Conservation (phyloP, 371 early-diverging fungal species). For the Massospora cicadina region DNA sequence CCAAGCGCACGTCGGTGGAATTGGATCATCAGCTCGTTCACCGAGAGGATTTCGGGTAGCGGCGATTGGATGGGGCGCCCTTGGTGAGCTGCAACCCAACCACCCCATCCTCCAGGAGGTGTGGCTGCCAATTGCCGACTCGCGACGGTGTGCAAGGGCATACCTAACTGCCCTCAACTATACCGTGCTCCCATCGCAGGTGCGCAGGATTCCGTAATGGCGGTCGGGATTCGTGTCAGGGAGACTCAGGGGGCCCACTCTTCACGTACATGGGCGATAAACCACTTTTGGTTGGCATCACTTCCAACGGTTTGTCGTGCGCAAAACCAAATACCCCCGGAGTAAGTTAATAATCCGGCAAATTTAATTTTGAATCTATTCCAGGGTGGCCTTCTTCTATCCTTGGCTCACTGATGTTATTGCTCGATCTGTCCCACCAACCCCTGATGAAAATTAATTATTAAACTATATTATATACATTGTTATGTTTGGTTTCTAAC, state of each 20-base stretch:
- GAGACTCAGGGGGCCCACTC: slow-evolving; percentile 27
- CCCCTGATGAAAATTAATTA: background rate
- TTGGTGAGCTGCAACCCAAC: slow-evolving; percentile 2
- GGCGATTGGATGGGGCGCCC: slow-evolving; percentile 27
- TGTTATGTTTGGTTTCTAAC: too few relatives aligned
- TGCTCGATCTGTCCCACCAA: background rate
- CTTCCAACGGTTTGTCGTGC: slow-evolving; percentile 4
- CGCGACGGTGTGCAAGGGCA: slow-evolving; percentile 15
- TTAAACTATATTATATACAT: too few relatives aligned
- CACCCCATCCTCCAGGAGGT: slow-evolving; percentile 18
- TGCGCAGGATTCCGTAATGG: slow-evolving; percentile 21
- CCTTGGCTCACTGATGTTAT: background rate
- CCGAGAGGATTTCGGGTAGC: slow-evolving; percentile 16
- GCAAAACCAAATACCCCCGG: slow-evolving; percentile 6
- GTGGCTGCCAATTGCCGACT: slow-evolving; percentile 10
- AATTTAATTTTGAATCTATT: background rate
- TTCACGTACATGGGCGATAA: slow-evolving; percentile 8
- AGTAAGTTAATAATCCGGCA: background rate
- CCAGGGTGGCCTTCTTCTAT: slow-evolving; percentile 3
- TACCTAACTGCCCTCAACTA: slow-evolving; percentile 18
- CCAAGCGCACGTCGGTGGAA: background rate
- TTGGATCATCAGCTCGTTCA: background rate
- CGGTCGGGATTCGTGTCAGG: slow-evolving; percentile 23
- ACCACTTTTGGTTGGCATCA: slow-evolving; percentile 8
- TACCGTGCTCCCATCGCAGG: slow-evolving; percentile 15